These are phyloP conservation scores for Alloteropsis semialata DNA, from an alignment of 176 grass and related monocot genomes.

Conservation along the genomic window DNA sequence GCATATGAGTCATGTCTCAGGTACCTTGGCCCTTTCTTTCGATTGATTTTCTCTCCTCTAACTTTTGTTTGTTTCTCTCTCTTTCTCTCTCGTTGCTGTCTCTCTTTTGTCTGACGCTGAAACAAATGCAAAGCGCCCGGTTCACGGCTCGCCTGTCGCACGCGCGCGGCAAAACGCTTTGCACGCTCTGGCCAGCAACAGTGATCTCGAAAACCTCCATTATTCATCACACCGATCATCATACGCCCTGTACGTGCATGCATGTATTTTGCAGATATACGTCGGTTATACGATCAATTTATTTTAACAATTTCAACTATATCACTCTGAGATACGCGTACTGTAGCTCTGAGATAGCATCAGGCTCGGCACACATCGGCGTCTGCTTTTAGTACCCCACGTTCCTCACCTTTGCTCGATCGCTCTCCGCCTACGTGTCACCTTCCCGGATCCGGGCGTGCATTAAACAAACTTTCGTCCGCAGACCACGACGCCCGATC, in stretches of 20 bases:
- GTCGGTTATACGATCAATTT: too few relatives aligned
- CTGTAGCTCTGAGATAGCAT: not conserved
- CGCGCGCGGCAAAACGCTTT: not conserved
- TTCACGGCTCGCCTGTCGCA: constrained; percentile 1
- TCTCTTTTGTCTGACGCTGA: not conserved
- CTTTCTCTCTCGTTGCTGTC: not conserved
- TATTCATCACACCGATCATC: too few relatives aligned
- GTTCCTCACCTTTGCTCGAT: not conserved
- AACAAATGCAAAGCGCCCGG: not conserved
- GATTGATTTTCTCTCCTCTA: not conserved
- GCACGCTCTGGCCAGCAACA: not conserved
- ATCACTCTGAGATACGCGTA: not conserved
- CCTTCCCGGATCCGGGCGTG: not conserved
- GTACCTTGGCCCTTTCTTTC: not conserved
- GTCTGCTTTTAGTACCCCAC: constrained; percentile 30
- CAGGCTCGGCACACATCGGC: not conserved
- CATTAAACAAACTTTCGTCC: constrained; percentile 22
- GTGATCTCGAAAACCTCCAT: not conserved
- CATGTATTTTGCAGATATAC: not conserved
- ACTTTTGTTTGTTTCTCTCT: not conserved
- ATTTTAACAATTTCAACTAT: too few relatives aligned
- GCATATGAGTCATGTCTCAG: not conserved
- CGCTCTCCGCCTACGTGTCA: not conserved
- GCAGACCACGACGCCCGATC: not conserved
- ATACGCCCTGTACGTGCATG: too few relatives aligned